Conservation (phyloP, 805 yeast species). For the Candida succiphila region DNA sequence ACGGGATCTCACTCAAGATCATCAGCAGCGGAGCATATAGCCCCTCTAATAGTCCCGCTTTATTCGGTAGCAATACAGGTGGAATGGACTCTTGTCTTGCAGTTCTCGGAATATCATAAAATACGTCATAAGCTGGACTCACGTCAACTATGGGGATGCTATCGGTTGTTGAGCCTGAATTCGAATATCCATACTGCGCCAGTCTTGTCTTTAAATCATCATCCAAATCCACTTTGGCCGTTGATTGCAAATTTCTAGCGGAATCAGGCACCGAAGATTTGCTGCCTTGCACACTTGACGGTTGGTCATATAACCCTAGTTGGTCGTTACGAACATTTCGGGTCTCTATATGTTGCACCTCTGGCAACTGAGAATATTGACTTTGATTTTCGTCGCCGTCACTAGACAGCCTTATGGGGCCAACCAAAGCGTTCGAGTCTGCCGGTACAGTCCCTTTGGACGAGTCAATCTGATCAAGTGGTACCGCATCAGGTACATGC, state of each 20-base stretch:
- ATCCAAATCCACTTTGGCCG: constrained; percentile 13
- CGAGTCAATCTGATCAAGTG: neutral
- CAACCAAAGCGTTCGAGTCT: no score
- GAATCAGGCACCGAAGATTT: neutral
- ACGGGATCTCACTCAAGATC: constrained; percentile 27
- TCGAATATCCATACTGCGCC: constrained; percentile 10
- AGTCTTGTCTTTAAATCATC: constrained; percentile 14
- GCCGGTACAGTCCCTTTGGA: neutral
- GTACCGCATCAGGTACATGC: neutral
- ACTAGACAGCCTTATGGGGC: no score
- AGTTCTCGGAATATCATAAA: constrained; percentile 21
- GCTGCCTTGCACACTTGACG: neutral
- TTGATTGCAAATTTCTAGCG: neutral
- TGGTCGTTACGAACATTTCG: neutral
- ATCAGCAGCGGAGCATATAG: constrained; percentile 31
- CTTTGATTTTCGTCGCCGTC: no score
- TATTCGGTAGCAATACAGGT: constrained; percentile 25
- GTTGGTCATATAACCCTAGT: neutral
- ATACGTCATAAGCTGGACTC: constrained; percentile 15
- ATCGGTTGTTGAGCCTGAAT: neutral
- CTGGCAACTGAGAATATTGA: no score
- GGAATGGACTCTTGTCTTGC: constrained; percentile 14
- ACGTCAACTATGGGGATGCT: neutral
- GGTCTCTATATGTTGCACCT: no score
- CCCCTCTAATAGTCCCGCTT: constrained; percentile 24